Percentiles rank a stretch among this genome's conserved stretches.
phyloP scores from a whole-genome alignment of 169 alveolate genomes.

The Perkinsus marinus region DNA sequence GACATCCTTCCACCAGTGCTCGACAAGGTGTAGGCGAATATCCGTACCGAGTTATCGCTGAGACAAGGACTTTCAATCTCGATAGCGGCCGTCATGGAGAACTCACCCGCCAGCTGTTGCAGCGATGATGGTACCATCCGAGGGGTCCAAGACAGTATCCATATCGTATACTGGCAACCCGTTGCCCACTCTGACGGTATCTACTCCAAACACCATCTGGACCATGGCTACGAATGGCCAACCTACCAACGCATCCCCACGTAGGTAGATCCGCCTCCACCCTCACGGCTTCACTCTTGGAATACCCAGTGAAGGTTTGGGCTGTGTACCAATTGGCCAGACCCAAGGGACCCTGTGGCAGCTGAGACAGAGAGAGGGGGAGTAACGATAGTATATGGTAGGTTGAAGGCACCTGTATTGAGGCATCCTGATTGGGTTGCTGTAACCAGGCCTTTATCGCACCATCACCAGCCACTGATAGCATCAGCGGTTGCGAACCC shows the following conservation, averaged over 20 bases:
- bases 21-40: background rate
- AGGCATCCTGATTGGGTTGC: background rate
- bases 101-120: background rate
- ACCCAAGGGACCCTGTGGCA: background rate
- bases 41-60: background rate
- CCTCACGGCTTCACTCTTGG: background rate
- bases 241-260: background rate
- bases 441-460: background rate
- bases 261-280: background rate
- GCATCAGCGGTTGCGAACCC: background rate
- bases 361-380: background rate
- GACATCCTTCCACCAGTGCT: background rate
- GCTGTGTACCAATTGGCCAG: background rate
- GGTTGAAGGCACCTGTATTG: background rate
- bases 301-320: background rate
- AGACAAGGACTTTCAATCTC: background rate
- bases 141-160: background rate
- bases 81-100: background rate
- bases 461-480: background rate
- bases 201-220: background rate
- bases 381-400: background rate
- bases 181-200: background rate
- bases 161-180: background rate
- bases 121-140: background rate
- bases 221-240: background rate